Base-by-base conservation (phyloP, 1,284 basidiomycete species). In the Vanrija sp. region DNA sequence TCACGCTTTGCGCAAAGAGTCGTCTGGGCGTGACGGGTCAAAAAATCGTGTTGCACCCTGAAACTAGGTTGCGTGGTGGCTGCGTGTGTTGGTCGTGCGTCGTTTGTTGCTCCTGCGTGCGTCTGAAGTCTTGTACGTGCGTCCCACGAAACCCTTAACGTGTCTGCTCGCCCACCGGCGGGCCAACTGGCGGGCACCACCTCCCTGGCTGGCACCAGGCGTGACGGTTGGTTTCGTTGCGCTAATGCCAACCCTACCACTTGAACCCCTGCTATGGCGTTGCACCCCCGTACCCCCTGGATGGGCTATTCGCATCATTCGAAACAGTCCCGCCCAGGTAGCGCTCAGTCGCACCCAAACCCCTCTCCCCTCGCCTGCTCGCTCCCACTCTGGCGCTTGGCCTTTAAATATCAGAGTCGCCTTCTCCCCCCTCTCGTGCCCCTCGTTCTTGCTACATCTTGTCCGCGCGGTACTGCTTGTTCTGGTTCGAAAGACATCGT, bases 261-360 rank as follows among this genome's bases (percentile, higher is more conserved):
- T 39, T 51, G 49, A 45, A 50, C 49, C 50, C 44, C 55, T 50
- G 41, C 51, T 47, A 53, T 24, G 10, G 45, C 36, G 37, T 49
- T 42, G 39, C 16, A 22, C n/a, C 14, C 41, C 39, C 39, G 27
- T 36, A 22, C 49, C n/a, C 38, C n/a, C 38, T 39, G 38, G 38
- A 20, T 20, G 38, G 38, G 38, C 19, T n/a, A 38, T 9, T 50
- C 35, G 48, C 49, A 50, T 51, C 48, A 51, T 50, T 49, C 57
- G 57, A 59, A 59, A 59, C 57, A 37, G 44, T 59, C 53, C 57
- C 57, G 50, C 42, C 56, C 49, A 43, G 36, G 45, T 41, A 49
- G 41, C 45, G 41, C 38, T 42, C 42, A 18, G 23, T 44, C 42
- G 42, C 42, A 44, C 42, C 23, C 42, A 44, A 24, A 18, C 31